Base-by-base conservation (phyloP, 2,329 filamentous ascomycete species). In the Aplosporella prunicola region DNA sequence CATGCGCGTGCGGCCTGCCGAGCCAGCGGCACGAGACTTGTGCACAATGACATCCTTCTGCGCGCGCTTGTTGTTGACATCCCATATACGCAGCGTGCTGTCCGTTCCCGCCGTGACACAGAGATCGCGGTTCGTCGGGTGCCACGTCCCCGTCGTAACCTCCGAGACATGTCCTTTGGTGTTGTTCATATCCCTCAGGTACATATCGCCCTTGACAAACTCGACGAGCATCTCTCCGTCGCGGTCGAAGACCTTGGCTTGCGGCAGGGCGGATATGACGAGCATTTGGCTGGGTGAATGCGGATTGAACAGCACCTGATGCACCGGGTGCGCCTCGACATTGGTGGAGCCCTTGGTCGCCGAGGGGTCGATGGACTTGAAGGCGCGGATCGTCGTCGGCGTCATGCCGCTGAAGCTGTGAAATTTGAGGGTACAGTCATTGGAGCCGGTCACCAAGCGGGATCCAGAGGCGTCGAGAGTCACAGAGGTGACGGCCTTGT, bases 171-270 rank as follows among this genome's bases (percentile, higher is more conserved):
- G 91, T 1, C 91, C 91, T 57, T 95, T 96, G 4, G 91, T 98
- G 57, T 96, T 88, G 61, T 95, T 77, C 82, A 96, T 93, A 58
- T 98, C 91, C 38, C 89, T 76, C 47, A 98, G 65, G 52, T 98
- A 98, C 88, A 96, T 96, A 57, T 98, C 91, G 30, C 91, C 91
- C 63, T 98, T 98, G 48, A 87, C 81, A 47, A 94, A 96, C 53
- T 95, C 87, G 1, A 81, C 80, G 32, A 93, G 51, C 6, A 82
- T 71, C 29, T 93, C 85, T 25, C 91, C 91, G 63, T 98, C 89
- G 51, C 91, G 78, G 50, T 77, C 84, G 57, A 96, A 71, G 16
- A 98, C 78, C 58, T 87, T 88, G 9, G 89, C 85, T 58, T 96
- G 89, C 2, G 89, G 80, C 26, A 89, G 84, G 5, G 89, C 87